A percentile compares a stretch with the other conserved stretches of the same genome.
Evolutionary conservation across 345 rosid genomes (phyloP).

Genomic region (Conringia planisiliqua): DNA sequence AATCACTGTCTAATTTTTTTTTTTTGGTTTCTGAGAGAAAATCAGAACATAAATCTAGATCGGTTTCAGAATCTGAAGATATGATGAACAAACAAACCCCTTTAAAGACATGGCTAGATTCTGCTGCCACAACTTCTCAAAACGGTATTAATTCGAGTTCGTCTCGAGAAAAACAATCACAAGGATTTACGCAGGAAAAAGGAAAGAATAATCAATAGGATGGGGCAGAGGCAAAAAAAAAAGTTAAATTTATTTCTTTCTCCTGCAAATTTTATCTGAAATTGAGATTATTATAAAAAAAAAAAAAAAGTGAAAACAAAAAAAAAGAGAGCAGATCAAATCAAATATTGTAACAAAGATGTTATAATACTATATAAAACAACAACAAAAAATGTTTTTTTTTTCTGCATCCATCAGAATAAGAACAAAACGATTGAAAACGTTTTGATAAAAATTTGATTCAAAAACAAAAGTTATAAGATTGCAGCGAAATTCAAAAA

Average conservation of each 20-base stretch:
- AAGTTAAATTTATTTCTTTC: background rate
- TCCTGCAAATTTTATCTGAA: background rate
- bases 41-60: background rate
- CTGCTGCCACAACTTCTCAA: background rate
- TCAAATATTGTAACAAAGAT: background rate
- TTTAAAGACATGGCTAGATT: background rate
- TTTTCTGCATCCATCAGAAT: background rate
- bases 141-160: background rate
- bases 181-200: background rate
- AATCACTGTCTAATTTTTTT: background rate
- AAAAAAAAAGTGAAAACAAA: background rate
- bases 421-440: background rate
- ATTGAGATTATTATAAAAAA: background rate
- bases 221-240: background rate
- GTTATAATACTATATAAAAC: background rate
- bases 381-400: background rate
- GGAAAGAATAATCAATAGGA: constrained; percentile 3
- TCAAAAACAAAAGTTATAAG: background rate
- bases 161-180: constrained; percentile 7
- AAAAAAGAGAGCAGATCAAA: constrained; percentile 14
- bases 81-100: background rate
- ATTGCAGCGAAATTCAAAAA: background rate
- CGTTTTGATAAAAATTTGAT: background rate
- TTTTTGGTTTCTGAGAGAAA: background rate
- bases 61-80: background rate